phyloP scores from a whole-genome alignment of 2,329 filamentous ascomycete species.

The Xylaria sp. region DNA sequence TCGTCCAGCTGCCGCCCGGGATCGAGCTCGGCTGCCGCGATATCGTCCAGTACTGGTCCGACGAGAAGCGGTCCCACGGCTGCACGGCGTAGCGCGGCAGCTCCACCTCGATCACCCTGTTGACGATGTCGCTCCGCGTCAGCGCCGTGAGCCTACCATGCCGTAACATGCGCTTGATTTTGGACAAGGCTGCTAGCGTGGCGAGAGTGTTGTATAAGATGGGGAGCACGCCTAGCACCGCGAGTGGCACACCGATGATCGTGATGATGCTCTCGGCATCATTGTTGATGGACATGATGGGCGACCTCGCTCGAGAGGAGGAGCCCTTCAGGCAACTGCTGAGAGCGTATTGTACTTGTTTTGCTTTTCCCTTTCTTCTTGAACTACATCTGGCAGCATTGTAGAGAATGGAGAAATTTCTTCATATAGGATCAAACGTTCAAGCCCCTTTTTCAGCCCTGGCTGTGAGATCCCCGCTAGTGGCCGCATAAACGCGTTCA shows the following conservation, averaged over 20 bases:
- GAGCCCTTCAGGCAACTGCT: conserved; percentile 2
- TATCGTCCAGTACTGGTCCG: conserved; percentile 69
- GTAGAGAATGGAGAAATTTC: conserved; percentile 13
- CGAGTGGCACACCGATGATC: conserved; percentile 67
- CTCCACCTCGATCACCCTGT: conserved; percentile 74
- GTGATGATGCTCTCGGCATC: conserved; percentile 63
- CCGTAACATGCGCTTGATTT: conserved; percentile 68
- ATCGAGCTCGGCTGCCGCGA: conserved; percentile 63
- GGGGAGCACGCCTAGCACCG: conserved; percentile 68
- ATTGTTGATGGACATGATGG: conserved; percentile 28
- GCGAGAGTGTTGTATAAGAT: conserved; percentile 74
- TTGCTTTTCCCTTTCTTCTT: neutral
- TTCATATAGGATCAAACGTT: conserved; percentile 12
- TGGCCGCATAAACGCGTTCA: conserved; percentile 31
- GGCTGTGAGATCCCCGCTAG: conserved; percentile 37
- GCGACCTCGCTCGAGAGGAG: conserved; percentile 3
- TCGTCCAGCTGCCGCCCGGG: conserved; percentile 72
- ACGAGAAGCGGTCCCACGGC: conserved; percentile 66
- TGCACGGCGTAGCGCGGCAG: conserved; percentile 72
- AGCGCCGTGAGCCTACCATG: conserved; percentile 68
- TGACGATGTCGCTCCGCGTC: conserved; percentile 72
- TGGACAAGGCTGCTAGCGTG: conserved; percentile 68
- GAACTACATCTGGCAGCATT: conserved; percentile 5
- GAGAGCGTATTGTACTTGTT: neutral
- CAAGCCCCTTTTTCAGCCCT: conserved; percentile 38